phyloP scores from a whole-genome alignment of 345 rosid genomes.

The Balakata baccata region DNA sequence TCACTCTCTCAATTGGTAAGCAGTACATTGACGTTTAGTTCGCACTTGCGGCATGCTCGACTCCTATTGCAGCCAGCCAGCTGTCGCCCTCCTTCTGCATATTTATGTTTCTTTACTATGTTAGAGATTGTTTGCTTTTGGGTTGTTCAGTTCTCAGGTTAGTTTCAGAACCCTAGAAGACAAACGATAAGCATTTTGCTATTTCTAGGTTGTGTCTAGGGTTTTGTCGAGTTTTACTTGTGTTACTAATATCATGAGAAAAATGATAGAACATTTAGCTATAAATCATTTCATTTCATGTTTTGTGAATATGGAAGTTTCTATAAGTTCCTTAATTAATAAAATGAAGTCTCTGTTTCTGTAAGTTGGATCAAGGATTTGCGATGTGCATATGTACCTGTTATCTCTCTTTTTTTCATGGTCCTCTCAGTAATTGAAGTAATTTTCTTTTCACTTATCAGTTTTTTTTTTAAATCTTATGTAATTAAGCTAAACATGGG shows the following conservation, averaged over 20 bases:
- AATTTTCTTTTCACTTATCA: no score
- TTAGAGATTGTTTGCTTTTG: not conserved
- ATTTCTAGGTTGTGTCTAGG: not conserved
- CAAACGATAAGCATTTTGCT: slow-evolving; percentile 4
- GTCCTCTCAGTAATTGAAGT: not conserved
- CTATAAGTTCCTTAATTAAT: not conserved
- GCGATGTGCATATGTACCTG: not conserved
- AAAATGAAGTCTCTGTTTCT: not conserved
- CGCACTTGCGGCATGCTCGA: no score
- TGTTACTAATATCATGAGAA: not conserved
- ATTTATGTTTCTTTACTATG: not conserved
- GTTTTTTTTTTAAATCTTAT: not conserved
- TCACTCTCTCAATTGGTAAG: no score
- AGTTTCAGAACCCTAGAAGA: slow-evolving; percentile 6
- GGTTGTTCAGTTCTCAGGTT: not conserved
- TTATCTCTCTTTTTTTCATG: not conserved
- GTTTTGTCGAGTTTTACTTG: not conserved
- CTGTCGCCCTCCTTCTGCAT: no score
- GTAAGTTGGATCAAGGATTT: not conserved
- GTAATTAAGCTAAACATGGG: no score
- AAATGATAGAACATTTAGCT: not conserved
- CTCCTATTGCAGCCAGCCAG: no score
- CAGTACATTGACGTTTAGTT: no score
- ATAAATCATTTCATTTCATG: not conserved
- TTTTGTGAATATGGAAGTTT: not conserved